These are phyloP conservation scores for Aspergillus indologenus DNA, from an alignment of 495 filamentous ascomycete species.

Conservation along the genomic window DNA sequence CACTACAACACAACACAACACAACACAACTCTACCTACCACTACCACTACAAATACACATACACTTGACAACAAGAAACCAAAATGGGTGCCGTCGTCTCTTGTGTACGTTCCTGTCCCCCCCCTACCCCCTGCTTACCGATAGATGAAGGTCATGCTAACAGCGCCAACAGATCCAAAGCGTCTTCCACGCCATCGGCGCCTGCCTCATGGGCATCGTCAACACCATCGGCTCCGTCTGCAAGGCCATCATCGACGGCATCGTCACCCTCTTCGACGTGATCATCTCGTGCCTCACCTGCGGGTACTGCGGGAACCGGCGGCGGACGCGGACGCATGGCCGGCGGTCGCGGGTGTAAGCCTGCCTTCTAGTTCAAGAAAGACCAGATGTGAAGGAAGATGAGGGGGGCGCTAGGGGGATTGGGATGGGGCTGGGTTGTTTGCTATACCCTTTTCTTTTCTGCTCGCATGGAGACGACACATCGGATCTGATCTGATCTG, in stretches of 20 bases:
- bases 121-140: background rate
- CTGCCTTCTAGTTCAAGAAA: no score
- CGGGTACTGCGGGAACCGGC: constrained; percentile 49
- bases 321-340: constrained; percentile 33
- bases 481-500: constrained; percentile 4
- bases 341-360: constrained; percentile 26
- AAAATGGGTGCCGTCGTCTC: constrained; percentile 95
- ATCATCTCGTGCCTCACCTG: constrained; percentile 87
- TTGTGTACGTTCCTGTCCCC: constrained; percentile 78
- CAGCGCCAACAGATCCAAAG: constrained; percentile 58
- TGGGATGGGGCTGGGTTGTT: no score
- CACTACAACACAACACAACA: no score
- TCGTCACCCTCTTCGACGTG: constrained; percentile 76
- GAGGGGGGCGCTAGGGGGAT: no score
- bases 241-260: constrained; percentile 75
- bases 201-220: constrained; percentile 78
- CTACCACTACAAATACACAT: constrained; percentile 9
- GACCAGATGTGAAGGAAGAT: no score
- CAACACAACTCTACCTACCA: no score
- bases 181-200: constrained; percentile 81
- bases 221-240: constrained; percentile 74
- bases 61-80: constrained; percentile 13
- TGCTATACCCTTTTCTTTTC: no score
- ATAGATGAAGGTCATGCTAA: constrained; percentile 17
- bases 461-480: no score